Conservation (phyloP, 2,329 filamentous ascomycete genomes). For the Aspergillus quadricinctus region DNA sequence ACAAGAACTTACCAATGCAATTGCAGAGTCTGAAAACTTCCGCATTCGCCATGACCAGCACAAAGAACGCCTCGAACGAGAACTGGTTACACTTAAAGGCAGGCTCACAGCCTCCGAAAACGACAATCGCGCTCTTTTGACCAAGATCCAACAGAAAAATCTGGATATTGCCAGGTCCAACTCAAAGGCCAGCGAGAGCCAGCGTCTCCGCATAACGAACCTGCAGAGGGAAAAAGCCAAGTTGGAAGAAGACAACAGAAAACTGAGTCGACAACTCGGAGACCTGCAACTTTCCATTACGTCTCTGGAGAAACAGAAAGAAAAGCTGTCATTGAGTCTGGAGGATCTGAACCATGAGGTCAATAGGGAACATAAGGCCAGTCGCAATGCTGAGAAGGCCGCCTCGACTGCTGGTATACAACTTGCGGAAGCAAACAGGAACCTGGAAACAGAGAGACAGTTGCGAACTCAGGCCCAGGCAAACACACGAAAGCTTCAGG, state of each 20-base stretch:
- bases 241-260: slow-evolving; percentile 75
- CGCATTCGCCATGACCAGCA: slow-evolving; percentile 86
- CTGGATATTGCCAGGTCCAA: slow-evolving; percentile 89
- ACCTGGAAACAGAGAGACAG: slow-evolving; percentile 84
- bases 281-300: slow-evolving; percentile 79
- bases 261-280: slow-evolving; percentile 76
- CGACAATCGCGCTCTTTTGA: slow-evolving; percentile 89
- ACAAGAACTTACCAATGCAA: slow-evolving; percentile 79
- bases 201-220: slow-evolving; percentile 68
- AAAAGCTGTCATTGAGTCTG: slow-evolving; percentile 81
- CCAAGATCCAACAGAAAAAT: slow-evolving; percentile 96
- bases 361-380: slow-evolving; percentile 81
- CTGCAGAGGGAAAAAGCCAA: slow-evolving; percentile 80
- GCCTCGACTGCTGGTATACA: slow-evolving; percentile 76
- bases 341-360: slow-evolving; percentile 94
- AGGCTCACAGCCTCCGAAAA: slow-evolving; percentile 89
- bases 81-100: slow-evolving; percentile 85
- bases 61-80: slow-evolving; percentile 87
- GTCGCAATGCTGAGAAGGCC: slow-evolving; percentile 82
- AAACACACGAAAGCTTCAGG: slow-evolving; percentile 76
- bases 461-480: slow-evolving; percentile 78
- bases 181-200: slow-evolving; percentile 78
- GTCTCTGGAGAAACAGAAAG: slow-evolving; percentile 86
- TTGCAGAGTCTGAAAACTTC: slow-evolving; percentile 84
- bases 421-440: slow-evolving; percentile 82